These are phyloP conservation scores for Suhomyces chickasaworum DNA, from an alignment of 1,139 yeast species.

Conservation along the genomic window DNA sequence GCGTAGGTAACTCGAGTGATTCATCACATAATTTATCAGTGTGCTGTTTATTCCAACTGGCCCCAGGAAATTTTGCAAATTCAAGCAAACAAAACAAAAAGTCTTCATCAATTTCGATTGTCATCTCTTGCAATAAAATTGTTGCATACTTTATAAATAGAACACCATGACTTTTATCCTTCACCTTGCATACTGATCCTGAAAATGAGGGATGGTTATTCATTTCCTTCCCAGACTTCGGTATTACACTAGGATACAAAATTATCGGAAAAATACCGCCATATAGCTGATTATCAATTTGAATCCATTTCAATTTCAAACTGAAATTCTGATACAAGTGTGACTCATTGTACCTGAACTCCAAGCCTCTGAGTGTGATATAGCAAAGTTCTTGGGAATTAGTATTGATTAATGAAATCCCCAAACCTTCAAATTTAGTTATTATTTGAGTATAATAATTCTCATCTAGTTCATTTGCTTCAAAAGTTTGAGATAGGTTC, in stretches of 20 bases:
- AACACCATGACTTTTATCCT: slow-evolving; percentile 90
- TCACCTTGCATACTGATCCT: slow-evolving; percentile 78
- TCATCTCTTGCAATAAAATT: slow-evolving; percentile 81
- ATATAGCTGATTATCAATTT: slow-evolving; percentile 86
- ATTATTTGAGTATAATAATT: slow-evolving; percentile 63
- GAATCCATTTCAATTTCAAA: slow-evolving; percentile 89
- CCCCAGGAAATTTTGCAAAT: slow-evolving; percentile 71
- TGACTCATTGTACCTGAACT: slow-evolving; percentile 78
- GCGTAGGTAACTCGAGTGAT: slow-evolving; percentile 67
- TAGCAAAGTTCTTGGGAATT: slow-evolving; percentile 79
- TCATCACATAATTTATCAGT: slow-evolving; percentile 66
- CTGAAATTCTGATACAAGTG: slow-evolving; percentile 81
- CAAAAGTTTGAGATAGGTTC: slow-evolving; percentile 50
- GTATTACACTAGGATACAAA: slow-evolving; percentile 88
- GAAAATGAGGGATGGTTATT: slow-evolving; percentile 89
- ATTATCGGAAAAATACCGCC: slow-evolving; percentile 90
- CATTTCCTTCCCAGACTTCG: slow-evolving; percentile 82
- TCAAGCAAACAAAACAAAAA: slow-evolving; percentile 82
- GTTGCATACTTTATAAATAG: slow-evolving; percentile 90
- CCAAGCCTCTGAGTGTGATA: slow-evolving; percentile 77
- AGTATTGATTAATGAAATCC: slow-evolving; percentile 78
- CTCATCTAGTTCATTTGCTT: slow-evolving; percentile 67
- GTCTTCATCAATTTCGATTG: slow-evolving; percentile 92
- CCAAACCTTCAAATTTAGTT: slow-evolving; percentile 81
- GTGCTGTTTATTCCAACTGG: slow-evolving; percentile 58